These are phyloP conservation scores for Globisporangium viniferum DNA, from an alignment of 352 stramenopile genomes.

Conservation along the genomic window DNA sequence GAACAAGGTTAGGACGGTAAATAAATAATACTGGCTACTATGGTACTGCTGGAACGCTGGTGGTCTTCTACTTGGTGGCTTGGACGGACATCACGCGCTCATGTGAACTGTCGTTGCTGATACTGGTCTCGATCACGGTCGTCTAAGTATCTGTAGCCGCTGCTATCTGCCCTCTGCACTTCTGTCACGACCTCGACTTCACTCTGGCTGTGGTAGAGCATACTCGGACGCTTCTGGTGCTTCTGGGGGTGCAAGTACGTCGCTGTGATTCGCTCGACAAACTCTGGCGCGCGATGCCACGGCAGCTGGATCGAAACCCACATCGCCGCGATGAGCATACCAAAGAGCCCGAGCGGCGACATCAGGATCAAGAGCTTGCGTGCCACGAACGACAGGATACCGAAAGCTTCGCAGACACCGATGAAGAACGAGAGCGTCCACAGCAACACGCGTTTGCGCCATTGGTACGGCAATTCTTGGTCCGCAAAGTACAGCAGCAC, in stretches of 20 bases:
- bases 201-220: not conserved
- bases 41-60: not conserved
- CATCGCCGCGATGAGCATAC: slow-evolving; percentile 38
- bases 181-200: slow-evolving; percentile 11
- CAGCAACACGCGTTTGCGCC: slow-evolving; percentile 34
- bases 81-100: not conserved
- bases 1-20: slow-evolving; percentile 2
- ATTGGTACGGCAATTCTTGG: slow-evolving; percentile 38
- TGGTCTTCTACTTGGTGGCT: slow-evolving; percentile 1
- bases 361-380: slow-evolving; percentile 23
- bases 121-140: not conserved
- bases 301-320: slow-evolving; percentile 37
- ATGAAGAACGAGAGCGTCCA: slow-evolving; percentile 32
- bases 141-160: not conserved
- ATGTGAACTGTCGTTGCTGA: not conserved
- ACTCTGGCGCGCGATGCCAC: slow-evolving; percentile 31
- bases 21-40: slow-evolving; percentile 6
- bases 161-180: not conserved
- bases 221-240: slow-evolving; percentile 9
- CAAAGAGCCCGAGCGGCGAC: slow-evolving; percentile 27
- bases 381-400: slow-evolving; percentile 20
- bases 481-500: slow-evolving; percentile 57
- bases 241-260: slow-evolving; percentile 4
- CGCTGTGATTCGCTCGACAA: slow-evolving; percentile 3
- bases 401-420: slow-evolving; percentile 25